Evolutionary conservation across 805 yeast species (phyloP).

Genomic region (Cyberlindnera euphorbiiphila): DNA sequence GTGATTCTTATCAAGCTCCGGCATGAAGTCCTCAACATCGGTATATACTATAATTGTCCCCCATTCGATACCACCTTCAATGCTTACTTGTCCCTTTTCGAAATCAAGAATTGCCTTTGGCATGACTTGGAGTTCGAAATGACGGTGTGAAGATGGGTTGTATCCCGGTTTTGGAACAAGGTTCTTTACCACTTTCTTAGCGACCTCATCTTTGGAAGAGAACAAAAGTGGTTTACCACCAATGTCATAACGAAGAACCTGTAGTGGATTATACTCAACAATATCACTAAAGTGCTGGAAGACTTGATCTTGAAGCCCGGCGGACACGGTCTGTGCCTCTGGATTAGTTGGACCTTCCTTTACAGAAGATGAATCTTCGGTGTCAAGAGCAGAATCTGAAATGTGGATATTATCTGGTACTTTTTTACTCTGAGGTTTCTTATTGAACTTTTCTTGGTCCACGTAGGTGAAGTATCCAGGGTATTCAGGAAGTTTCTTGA

Average conservation of each 20-base stretch:
- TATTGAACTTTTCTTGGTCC: conserved; percentile 62
- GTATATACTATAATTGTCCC: conserved; percentile 87
- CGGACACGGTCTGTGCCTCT: conserved; percentile 46
- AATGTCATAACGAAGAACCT: conserved; percentile 79
- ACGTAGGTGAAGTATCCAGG: conserved; percentile 69
- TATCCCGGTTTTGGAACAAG: conserved; percentile 56
- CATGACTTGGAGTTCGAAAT: conserved; percentile 88
- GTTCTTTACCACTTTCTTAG: conserved; percentile 37
- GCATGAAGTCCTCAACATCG: conserved; percentile 59
- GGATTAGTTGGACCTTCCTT: conserved; percentile 31
- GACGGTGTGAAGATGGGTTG: conserved; percentile 56
- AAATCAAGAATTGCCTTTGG: conserved; percentile 86
- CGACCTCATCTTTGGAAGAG: conserved; percentile 51
- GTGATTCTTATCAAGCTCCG: conserved; percentile 52
- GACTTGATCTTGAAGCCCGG: conserved; percentile 53
- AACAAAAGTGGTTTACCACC: conserved; percentile 78
- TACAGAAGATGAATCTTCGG: conserved; percentile 31
- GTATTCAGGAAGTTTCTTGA: conserved; percentile 42
- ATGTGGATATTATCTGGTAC: conserved; percentile 52
- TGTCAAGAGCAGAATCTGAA: conserved; percentile 45
- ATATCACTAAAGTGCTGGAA: conserved; percentile 76
- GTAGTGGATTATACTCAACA: conserved; percentile 79
- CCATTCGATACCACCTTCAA: conserved; percentile 91
- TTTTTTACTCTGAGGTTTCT: conserved; percentile 36
- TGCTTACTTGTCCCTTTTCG: conserved; percentile 45